phyloP scores from a whole-genome alignment of 2,329 filamentous ascomycete species.

The Ophiostoma sp. region DNA sequence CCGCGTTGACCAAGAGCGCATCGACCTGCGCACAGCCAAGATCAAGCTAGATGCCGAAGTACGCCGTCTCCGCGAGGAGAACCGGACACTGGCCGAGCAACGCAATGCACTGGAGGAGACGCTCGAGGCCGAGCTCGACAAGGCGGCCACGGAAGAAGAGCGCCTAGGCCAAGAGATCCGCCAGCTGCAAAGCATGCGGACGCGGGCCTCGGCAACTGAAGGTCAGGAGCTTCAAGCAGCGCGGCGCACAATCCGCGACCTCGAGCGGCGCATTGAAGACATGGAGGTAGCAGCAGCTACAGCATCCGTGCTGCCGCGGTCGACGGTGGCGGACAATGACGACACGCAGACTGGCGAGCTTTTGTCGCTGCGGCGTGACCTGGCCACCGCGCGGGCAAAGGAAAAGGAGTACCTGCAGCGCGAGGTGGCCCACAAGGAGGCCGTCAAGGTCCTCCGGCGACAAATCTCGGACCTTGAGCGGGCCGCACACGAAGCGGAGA shows the following conservation, averaged over 20 bases:
- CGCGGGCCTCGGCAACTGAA: constrained; percentile 44
- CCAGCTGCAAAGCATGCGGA: constrained; percentile 43
- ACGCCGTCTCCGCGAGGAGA: constrained; percentile 60
- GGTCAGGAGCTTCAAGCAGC: constrained; percentile 53
- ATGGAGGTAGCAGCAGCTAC: constrained; percentile 42
- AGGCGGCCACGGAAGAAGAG: constrained; percentile 61
- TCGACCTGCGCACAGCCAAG: constrained; percentile 63
- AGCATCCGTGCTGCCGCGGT: constrained; percentile 34
- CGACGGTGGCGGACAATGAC: constrained; percentile 25
- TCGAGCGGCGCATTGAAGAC: constrained; percentile 58
- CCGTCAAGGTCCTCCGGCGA: constrained; percentile 57
- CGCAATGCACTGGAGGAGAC: constrained; percentile 57
- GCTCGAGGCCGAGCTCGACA: constrained; percentile 61
- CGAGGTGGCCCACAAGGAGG: constrained; percentile 59
- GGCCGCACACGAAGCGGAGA: constrained; percentile 58
- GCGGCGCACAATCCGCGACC: constrained; percentile 58
- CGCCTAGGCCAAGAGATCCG: constrained; percentile 53
- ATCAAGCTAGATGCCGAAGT: constrained; percentile 63
- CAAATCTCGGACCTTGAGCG: constrained; percentile 63
- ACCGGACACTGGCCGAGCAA: constrained; percentile 51
- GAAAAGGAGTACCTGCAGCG: constrained; percentile 61
- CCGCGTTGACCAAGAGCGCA: constrained; percentile 61
- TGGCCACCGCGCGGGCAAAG: constrained; percentile 59
- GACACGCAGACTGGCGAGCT: constrained; percentile 47
- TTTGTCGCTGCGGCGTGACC: constrained; percentile 56